Conservation (phyloP, 2,329 filamentous ascomycete species). For the Capronia epimyces region DNA sequence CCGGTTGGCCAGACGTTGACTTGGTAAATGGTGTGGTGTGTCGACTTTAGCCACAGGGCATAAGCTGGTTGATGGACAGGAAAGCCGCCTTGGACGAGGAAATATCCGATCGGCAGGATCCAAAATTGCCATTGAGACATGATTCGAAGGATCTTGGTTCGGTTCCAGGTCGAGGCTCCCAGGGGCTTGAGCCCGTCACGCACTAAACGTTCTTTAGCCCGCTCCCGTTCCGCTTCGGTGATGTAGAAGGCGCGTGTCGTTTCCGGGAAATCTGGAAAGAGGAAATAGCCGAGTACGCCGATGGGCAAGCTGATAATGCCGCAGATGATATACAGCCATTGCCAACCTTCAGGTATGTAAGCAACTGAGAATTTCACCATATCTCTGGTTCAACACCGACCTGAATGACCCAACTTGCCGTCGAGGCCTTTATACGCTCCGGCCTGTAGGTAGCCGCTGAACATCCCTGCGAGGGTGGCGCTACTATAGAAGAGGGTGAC, state of each 20-base stretch:
- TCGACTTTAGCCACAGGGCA: constrained; percentile 39
- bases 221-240: constrained; percentile 28
- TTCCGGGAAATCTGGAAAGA: constrained; percentile 43
- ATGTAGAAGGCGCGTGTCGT: constrained; percentile 42
- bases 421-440: constrained; percentile 50
- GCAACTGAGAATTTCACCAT: too few relatives aligned
- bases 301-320: constrained; percentile 49
- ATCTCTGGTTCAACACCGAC: too few relatives aligned
- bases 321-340: constrained; percentile 56
- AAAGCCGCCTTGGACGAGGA: constrained; percentile 37
- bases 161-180: constrained; percentile 35
- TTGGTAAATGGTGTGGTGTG: constrained; percentile 36
- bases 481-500: constrained; percentile 36
- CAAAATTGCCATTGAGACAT: constrained; percentile 44
- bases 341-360: constrained; percentile 49
- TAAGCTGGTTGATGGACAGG: constrained; percentile 41
- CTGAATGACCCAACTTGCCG: constrained; percentile 45
- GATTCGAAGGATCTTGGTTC: constrained; percentile 37
- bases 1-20: constrained; percentile 46
- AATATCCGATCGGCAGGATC: constrained; percentile 40
- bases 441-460: constrained; percentile 53
- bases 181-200: constrained; percentile 38
- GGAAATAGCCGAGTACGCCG: constrained; percentile 35
- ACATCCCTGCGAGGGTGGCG: constrained; percentile 41
- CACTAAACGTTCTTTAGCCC: constrained; percentile 27